phyloP scores from a whole-genome alignment of 305 asterid species.

The Fraxinus platypoda region DNA sequence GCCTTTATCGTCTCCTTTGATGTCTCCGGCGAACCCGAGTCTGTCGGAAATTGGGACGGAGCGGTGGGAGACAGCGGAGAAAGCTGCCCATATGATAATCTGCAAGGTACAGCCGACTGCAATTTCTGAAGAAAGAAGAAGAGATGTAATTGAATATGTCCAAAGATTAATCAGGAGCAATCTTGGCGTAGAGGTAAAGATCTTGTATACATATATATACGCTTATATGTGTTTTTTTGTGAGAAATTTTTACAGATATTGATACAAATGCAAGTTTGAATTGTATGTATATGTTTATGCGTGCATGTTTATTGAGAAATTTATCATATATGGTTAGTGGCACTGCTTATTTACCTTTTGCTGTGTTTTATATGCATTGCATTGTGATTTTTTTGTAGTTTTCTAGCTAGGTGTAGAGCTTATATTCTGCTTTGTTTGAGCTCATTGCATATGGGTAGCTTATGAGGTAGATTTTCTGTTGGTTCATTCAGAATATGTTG shows the following conservation, averaged over 20 bases:
- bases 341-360: background rate
- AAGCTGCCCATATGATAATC: background rate
- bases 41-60: background rate
- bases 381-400: conserved; percentile 1
- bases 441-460: background rate
- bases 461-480: conserved; percentile 16
- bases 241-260: background rate
- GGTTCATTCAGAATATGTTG: background rate
- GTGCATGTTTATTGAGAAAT: conserved; percentile 5
- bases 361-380: background rate
- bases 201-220: background rate
- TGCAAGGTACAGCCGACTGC: background rate
- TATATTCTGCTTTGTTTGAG: conserved; percentile 21
- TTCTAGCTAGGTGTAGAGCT: background rate
- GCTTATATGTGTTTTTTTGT: background rate
- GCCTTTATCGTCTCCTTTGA: background rate
- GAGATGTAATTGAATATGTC: background rate
- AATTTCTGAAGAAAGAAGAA: background rate
- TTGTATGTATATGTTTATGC: background rate
- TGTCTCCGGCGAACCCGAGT: background rate
- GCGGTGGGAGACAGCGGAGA: background rate
- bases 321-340: conserved; percentile 17
- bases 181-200: background rate
- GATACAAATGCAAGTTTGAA: background rate
- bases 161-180: background rate